Conservation (phyloP, 805 yeast species). For the Candida anglica region DNA sequence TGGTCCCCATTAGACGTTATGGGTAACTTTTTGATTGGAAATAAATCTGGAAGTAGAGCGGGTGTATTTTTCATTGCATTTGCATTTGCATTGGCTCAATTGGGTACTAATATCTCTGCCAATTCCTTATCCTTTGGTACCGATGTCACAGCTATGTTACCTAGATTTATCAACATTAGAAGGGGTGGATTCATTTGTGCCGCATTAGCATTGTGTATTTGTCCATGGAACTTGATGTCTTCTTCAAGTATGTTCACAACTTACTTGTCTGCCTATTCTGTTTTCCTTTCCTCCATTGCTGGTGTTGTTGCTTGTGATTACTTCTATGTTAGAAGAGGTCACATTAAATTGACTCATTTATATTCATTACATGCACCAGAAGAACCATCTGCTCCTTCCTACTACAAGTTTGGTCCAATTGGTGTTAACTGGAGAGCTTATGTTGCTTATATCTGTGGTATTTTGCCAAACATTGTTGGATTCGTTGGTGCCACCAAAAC, state of each 20-base stretch:
- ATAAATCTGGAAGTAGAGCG: conserved; percentile 36
- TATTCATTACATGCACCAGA: conserved; percentile 45
- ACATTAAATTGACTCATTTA: conserved; percentile 58
- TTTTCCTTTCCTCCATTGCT: conserved; percentile 78
- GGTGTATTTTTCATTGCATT: conserved; percentile 56
- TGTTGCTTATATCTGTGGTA: conserved; percentile 75
- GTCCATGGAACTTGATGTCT: conserved; percentile 80
- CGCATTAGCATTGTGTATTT: conserved; percentile 59
- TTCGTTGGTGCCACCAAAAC: conserved; percentile 80
- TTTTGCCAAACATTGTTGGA: conserved; percentile 81
- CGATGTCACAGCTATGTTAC: conserved; percentile 63
- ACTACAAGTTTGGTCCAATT: conserved; percentile 55
- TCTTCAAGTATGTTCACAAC: conserved; percentile 73
- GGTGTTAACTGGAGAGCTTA: conserved; percentile 87
- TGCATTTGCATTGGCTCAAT: conserved; percentile 70
- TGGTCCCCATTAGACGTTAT: conserved; percentile 87
- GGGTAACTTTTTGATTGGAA: conserved; percentile 49
- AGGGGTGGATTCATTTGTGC: conserved; percentile 83
- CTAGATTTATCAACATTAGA: conserved; percentile 65
- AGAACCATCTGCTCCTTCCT: conserved; percentile 20
- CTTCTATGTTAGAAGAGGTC: conserved; percentile 67
- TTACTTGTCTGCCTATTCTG: conserved; percentile 75
- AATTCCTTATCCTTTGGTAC: conserved; percentile 72
- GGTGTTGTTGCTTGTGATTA: conserved; percentile 58
- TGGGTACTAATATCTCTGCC: conserved; percentile 75